Evolutionary conservation across 768 basidiomycete genomes (phyloP), one percentile per base, ranked within the genome.

Genomic region (Leucocoprinus birnbaumii): DNA sequence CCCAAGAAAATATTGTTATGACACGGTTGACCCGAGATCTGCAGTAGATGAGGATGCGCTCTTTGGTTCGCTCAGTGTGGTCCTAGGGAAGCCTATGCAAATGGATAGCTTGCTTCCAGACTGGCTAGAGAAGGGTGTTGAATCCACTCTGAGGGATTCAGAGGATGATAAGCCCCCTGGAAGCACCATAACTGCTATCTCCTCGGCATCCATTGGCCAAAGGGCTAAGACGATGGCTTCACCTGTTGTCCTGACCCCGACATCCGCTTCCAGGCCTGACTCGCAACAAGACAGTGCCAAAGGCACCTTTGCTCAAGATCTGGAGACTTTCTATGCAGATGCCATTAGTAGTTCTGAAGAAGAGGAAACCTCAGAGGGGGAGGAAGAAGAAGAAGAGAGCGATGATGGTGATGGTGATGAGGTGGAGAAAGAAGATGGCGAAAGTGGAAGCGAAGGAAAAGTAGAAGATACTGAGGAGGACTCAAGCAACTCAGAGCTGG

Each of bases 41-140:
- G 43, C 59, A 76, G 77, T 66, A 46, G 68, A 76, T 44, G 65
- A 73, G 18, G 68, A 71, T 50, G 67, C 73, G 50, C 71, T 74
- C 21, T 69, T 95, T 25, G 94, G 91, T 21, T 84, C 90, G 2
- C 70, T 91, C 57, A 80, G 79, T 9, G 70, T 84, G 16, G 74
- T 91, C 37, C 82, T 79, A 2, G 81, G 82, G 1, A 83, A 77
- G 64, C 69, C 73, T 10, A 74, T 84, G 66, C 73, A 70, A 3
- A 71, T 75, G 42, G 83, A 86, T 55, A 73, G 67, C 27, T 48
- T 74, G 56, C 53, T 96, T 0, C 91, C 92, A 0, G 91, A 92
- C 62, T 97, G 95, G 95, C 76, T 89, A 4, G 92, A 95, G 67
- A 77, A 82, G 52, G 94, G 93, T 0, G 91, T 91, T 3, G 91